Evolutionary conservation across 2,329 filamentous ascomycete genomes (phyloP).

Genomic region (Didymella pomorum): DNA sequence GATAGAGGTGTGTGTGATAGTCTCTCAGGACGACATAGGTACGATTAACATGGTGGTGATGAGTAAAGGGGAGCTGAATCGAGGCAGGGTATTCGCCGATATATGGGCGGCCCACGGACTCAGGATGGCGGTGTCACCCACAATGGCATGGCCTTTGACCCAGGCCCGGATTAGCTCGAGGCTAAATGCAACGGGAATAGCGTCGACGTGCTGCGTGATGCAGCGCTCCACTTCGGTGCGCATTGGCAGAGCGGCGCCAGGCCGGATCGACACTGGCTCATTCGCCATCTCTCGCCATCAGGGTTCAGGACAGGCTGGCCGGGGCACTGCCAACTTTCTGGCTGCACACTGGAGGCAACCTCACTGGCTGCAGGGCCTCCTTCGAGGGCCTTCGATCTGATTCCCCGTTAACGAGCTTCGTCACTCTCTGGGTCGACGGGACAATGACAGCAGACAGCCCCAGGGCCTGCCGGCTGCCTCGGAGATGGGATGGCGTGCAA

Average conservation of each 20-base stretch:
- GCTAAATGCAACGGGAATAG: conserved; percentile 4
- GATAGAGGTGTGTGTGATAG: conserved; percentile 28
- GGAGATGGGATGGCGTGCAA: conserved; percentile 9
- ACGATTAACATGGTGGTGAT: conserved; percentile 36
- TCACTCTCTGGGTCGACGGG: conserved; percentile 8
- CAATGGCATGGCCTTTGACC: conserved; percentile 19
- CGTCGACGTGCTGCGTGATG: conserved; percentile 22
- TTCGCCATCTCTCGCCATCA: conserved; percentile 10
- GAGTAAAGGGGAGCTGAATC: conserved; percentile 28
- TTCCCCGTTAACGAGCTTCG: conserved; percentile 16
- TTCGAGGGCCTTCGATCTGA: conserved; percentile 22
- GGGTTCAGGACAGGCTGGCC: conserved; percentile 12
- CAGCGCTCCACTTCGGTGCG: neutral
- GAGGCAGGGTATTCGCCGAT: conserved; percentile 19
- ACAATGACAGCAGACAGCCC: neutral
- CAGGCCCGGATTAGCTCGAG: conserved; percentile 5
- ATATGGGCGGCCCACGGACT: conserved; percentile 15
- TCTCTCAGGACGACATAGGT: conserved; percentile 43
- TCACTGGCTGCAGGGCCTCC: conserved; percentile 12
- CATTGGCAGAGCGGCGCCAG: conserved; percentile 26
- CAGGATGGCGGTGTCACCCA: conserved; percentile 27
- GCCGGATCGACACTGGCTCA: conserved; percentile 20
- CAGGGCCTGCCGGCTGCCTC: conserved; percentile 11
- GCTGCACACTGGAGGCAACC: conserved; percentile 1
- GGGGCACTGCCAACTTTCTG: conserved; percentile 30